Conservation (phyloP, 2,329 filamentous ascomycete genomes). For the Sporothrix phasma region DNA sequence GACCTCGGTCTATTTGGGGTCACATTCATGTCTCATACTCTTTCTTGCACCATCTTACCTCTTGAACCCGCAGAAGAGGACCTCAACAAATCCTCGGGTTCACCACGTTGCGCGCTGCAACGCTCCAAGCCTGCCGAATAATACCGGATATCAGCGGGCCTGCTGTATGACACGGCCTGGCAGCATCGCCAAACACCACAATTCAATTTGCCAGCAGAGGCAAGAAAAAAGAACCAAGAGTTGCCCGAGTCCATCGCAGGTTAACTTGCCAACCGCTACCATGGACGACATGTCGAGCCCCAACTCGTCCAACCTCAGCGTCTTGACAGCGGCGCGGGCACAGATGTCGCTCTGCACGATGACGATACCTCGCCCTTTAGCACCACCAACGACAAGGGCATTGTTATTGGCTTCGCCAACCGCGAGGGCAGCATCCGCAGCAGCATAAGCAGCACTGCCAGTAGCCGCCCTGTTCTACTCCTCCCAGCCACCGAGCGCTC, state of each 20-base stretch:
- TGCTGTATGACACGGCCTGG: not conserved
- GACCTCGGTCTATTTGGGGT: not conserved
- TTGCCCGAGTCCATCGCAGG: too few relatives aligned
- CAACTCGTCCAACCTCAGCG: constrained; percentile 17
- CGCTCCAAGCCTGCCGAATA: not conserved
- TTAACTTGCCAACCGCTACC: not conserved
- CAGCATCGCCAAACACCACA: not conserved
- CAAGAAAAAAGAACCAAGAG: too few relatives aligned
- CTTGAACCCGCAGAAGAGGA: constrained; percentile 17
- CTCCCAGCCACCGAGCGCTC: constrained; percentile 10
- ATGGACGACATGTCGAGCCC: constrained; percentile 20
- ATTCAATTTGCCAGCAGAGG: not conserved
- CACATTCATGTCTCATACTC: constrained; percentile 16
- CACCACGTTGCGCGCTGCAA: not conserved
- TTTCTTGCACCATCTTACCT: not conserved
- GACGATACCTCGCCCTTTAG: constrained; percentile 16
- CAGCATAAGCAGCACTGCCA: constrained; percentile 12
- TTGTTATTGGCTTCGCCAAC: not conserved
- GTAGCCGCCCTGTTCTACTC: not conserved
- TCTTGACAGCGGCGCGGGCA: constrained; percentile 16
- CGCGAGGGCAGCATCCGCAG: constrained; percentile 11
- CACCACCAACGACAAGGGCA: constrained; percentile 7
- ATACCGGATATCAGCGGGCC: not conserved
- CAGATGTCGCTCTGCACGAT: constrained; percentile 16
- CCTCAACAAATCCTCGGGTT: not conserved